phyloP scores from a whole-genome alignment of 148 eudicot species.

The Nyssa sinensis region DNA sequence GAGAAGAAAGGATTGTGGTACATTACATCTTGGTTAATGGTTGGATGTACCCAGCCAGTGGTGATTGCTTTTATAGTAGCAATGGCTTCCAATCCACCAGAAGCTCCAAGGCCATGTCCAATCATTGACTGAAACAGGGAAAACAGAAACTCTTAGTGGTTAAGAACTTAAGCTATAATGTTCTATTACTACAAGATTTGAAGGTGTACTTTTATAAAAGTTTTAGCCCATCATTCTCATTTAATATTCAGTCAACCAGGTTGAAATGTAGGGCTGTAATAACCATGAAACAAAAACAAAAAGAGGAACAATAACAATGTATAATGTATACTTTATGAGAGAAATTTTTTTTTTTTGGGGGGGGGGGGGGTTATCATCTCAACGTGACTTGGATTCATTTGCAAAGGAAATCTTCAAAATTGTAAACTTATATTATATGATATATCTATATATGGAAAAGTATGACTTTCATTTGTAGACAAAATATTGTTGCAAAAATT shows the following conservation, averaged over 20 bases:
- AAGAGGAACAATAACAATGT: no score
- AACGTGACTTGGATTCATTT: no score
- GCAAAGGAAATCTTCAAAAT: no score
- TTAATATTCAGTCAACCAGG: background rate
- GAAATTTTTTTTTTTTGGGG: no score
- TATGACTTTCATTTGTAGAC: background rate
- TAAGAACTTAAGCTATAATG: background rate
- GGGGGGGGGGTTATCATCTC: no score
- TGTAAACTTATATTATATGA: no score
- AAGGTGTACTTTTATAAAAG: no score
- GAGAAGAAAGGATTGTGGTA: background rate
- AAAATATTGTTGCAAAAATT: background rate
- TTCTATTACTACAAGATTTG: background rate
- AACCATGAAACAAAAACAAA: no score
- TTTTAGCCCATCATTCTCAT: no score
- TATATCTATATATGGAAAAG: no score
- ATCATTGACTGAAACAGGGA: slow-evolving; percentile 44
- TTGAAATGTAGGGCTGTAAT: no score
- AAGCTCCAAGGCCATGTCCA: slow-evolving; percentile 70
- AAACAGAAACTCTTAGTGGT: background rate
- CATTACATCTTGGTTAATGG: slow-evolving; percentile 58
- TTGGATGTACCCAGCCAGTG: slow-evolving; percentile 73
- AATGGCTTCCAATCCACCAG: slow-evolving; percentile 71
- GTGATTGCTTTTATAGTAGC: slow-evolving; percentile 63
- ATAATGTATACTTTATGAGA: no score